phyloP scores from a whole-genome alignment of 1,284 basidiomycete species.

The Ustilago nuda region DNA sequence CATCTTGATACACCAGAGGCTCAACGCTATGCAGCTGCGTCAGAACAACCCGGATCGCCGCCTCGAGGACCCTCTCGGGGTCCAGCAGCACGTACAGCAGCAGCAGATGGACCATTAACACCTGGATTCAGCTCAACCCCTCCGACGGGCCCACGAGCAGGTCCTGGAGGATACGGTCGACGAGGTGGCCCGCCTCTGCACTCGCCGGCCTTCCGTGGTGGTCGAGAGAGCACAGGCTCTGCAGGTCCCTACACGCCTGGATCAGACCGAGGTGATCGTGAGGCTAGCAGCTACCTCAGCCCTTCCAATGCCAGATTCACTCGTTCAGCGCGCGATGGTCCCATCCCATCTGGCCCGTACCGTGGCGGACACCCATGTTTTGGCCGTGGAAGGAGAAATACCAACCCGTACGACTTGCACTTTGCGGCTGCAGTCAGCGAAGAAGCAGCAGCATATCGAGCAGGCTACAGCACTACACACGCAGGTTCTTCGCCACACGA shows the following conservation, averaged over 20 bases:
- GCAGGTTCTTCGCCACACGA: constrained; percentile 35
- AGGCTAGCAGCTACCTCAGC: constrained; percentile 23
- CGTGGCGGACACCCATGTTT: constrained; percentile 35
- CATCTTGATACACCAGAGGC: constrained; percentile 15
- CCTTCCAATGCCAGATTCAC: constrained; percentile 19
- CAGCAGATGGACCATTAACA: constrained; percentile 4
- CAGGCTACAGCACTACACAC: constrained; percentile 6
- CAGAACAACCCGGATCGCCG: constrained; percentile 11
- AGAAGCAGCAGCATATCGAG: constrained; percentile 13
- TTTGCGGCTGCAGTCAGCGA: constrained; percentile 2
- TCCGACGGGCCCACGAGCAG: constrained; percentile 35
- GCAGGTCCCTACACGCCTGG: constrained; percentile 26
- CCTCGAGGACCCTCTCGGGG: constrained; percentile 20
- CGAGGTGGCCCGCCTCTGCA: constrained; percentile 20
- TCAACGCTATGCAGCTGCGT: constrained; percentile 2
- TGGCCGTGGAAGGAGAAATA: constrained; percentile 26
- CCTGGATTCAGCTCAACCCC: constrained; percentile 32
- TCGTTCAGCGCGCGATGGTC: constrained; percentile 19
- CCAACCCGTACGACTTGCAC: constrained; percentile 31
- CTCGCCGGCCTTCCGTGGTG: constrained; percentile 23
- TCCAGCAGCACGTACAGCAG: constrained; percentile 11
- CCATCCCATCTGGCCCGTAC: constrained; percentile 15
- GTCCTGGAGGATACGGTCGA: constrained; percentile 4
- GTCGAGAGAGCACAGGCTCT: constrained; percentile 16
- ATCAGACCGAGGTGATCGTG: constrained; percentile 32